Evolutionary conservation across 768 basidiomycete genomes (phyloP), one percentile per base, ranked within the genome.

Genomic region (Dioszegia aurantiaca): DNA sequence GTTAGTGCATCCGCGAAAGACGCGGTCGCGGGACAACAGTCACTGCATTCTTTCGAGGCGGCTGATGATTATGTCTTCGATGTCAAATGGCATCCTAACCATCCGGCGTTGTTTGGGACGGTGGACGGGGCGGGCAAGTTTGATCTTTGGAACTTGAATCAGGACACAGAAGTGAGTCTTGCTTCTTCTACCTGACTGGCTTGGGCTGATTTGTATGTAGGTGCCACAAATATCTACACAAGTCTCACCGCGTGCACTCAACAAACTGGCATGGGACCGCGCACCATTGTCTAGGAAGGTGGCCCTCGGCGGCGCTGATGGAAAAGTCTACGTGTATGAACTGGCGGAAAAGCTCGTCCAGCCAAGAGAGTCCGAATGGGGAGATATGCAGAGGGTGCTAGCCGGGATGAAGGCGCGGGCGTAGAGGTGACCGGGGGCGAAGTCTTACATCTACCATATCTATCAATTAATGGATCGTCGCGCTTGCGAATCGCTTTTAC

Each of bases 1-100:
- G 44, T 48, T 26, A 31, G 54, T 19, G 39, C 54, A 11, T 31
- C 28, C 12, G n/a, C 43, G 19, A 44, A 31, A 14, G 42, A 9
- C 11, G 53, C 48, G 12, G 41, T 28, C n/a, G 24, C 42, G 39
- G 37, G 56, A 16, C 52, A 62, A 17, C 80, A 93, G n/a, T n/a
- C 55, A 23, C 43, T 83, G 0, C 88, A 93, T 73, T 91, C 90
- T 39, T 98, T 99, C 69, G 94, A 99, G 64, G 94, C 97, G 77
- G 89, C 92, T 12, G 91, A 93, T 72, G 95, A 99, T 76, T 97
- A 98, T 74, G 94, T 99, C 10, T 98, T 95, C 78, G 95, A 97
- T 79, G 93, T 90, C 44, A 89, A 87, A 75, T 99, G 95, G 95
- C 95, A 99, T 74, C 92, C 94, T 5, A 81, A 84, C 14, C 93